A percentile compares a stretch with the other conserved stretches of the same genome.
Conservation (phyloP, 2,329 filamentous ascomycete genomes). For the Cladophialophora yegresii region DNA sequence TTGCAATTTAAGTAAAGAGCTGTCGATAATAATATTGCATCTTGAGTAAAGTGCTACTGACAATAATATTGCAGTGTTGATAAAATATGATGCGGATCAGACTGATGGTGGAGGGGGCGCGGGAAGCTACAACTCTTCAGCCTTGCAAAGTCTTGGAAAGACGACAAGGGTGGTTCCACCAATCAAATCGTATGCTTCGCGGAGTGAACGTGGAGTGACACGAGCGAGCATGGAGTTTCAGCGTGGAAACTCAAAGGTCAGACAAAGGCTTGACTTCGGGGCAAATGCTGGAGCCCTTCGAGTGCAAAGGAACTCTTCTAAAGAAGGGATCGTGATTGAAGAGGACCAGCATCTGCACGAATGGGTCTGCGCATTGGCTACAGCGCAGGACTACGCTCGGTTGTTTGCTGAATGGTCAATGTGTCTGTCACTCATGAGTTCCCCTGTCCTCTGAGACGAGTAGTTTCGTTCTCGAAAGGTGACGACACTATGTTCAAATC, state of each 20-base stretch:
- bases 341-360: not conserved
- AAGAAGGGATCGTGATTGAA: not conserved
- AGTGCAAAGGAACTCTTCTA: not conserved
- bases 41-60: not conserved
- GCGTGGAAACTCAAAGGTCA: too few relatives aligned
- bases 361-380: not conserved
- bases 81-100: not conserved
- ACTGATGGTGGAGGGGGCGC: not conserved
- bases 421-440: not conserved
- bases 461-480: not conserved
- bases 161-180: constrained; percentile 5
- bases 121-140: not conserved
- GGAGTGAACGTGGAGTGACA: not conserved
- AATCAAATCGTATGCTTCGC: constrained; percentile 10
- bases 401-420: not conserved
- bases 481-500: not conserved
- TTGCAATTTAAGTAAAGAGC: not conserved
- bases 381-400: not conserved
- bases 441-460: not conserved
- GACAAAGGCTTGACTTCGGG: too few relatives aligned
- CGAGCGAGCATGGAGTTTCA: too few relatives aligned
- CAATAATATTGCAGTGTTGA: not conserved
- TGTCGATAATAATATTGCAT: too few relatives aligned
- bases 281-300: too few relatives aligned
- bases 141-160: not conserved